Base-by-base conservation (phyloP, 1,284 basidiomycete genomes). In the Macrocystidia cucumis region DNA sequence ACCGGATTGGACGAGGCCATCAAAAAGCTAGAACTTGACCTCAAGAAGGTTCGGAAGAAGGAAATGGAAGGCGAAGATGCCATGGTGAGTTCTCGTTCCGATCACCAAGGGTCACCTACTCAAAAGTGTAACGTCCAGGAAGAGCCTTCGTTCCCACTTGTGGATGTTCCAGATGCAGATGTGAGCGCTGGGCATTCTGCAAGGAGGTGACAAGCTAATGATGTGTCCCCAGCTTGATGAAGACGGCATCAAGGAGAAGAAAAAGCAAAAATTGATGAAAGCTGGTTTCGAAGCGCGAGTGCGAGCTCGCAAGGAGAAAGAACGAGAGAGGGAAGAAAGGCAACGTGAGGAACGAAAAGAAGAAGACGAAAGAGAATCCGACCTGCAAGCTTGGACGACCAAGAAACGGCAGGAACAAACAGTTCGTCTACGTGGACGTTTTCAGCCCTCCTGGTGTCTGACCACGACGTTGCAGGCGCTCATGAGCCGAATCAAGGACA, bases 241-340 rank as follows among this genome's bases (percentile, higher is more conserved):
- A 54, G 93, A 97, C 31, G 75, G 81, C 9, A 53, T 98, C 31
- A 97, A 91, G 56, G 96, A 99, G 59, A 99, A 98, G 65, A 82
- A 84, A 49, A 87, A 84, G 47, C 96, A 98, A 59, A 84, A 81
- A 42, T 67, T 98, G 23, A 69, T 96, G 66, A 98, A 97, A 60
- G 91, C 93, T 0, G 91, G 91, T 0, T 93, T 87, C 59, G 96
- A 98, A 39, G 92, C 95, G 0, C 81, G 96, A 8, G 74, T 82
- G 32, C 79, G 91, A 5, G 75, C 79, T 0, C 79, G 89, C 44
- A 81, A 81, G 22, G 95, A 98, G 57, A 98, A 97, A 48, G 86
- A 90, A 49, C 76, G 78, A 17, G 91, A 91, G 56, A 72, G 69
- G 35, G 82, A 84, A 48, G 78, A 87, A 39, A 74, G 78, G 43